Conservation (phyloP, 306 rosid species). For the Lathyrus sativus region DNA sequence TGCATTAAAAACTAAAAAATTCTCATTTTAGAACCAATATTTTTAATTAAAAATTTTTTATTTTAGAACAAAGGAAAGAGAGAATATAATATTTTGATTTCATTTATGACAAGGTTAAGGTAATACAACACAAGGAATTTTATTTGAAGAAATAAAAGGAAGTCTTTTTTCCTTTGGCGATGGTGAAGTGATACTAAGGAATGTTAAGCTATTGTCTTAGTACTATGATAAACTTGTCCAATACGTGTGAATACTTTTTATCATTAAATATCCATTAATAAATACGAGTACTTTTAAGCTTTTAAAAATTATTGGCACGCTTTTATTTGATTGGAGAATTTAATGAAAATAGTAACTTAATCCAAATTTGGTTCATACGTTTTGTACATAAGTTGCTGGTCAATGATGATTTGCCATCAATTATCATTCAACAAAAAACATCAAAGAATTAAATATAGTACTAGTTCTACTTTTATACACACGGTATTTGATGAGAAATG, state of each 20-base stretch:
- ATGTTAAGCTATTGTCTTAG: neutral
- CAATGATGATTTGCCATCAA: constrained; percentile 16
- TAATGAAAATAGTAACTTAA: neutral
- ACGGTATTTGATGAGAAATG: neutral
- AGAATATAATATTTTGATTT: neutral
- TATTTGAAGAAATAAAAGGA: neutral
- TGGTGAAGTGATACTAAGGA: neutral
- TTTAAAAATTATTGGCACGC: neutral
- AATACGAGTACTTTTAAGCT: neutral
- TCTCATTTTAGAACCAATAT: no score
- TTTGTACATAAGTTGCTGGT: constrained; percentile 13
- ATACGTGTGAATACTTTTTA: neutral
- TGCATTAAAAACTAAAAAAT: no score
- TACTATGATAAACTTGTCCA: neutral
- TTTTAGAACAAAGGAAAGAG: no score
- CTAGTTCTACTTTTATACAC: neutral
- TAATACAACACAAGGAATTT: neutral
- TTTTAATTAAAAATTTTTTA: no score
- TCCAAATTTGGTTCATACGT: constrained; percentile 9
- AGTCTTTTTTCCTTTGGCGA: neutral
- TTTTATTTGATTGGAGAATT: neutral
- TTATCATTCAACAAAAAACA: neutral
- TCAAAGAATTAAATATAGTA: neutral
- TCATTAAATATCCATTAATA: neutral
- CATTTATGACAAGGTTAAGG: neutral